These are phyloP conservation scores for Annulohypoxylon moriforme DNA, from an alignment of 495 filamentous ascomycete species.

Conservation along the genomic window DNA sequence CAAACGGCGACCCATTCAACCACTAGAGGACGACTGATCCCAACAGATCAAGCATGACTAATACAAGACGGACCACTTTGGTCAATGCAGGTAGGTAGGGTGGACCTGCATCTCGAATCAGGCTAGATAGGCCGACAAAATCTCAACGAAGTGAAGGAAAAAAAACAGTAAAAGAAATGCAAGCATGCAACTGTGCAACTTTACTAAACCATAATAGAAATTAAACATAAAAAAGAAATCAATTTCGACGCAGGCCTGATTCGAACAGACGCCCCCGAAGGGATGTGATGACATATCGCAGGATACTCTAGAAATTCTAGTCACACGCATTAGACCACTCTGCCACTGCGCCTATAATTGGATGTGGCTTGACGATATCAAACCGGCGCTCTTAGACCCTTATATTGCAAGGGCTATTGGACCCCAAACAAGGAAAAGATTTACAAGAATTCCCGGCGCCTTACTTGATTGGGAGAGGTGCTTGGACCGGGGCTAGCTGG, in stretches of 20 bases:
- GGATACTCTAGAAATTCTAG: background rate
- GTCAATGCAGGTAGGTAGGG: no score
- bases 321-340: constrained; percentile 13
- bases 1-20: no score
- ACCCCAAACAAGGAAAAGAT: background rate
- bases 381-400: background rate
- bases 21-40: no score
- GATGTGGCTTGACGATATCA: background rate
- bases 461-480: constrained; percentile 1
- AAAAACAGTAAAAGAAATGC: background rate
- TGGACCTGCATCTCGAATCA: no score
- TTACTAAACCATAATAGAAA: background rate
- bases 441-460: background rate
- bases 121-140: no score
- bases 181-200: background rate
- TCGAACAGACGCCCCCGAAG: constrained; percentile 17
- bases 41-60: no score
- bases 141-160: no score
- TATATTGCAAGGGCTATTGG: background rate
- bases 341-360: constrained; percentile 2
- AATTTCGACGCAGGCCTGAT: constrained; percentile 8
- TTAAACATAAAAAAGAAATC: background rate
- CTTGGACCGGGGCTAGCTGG: background rate
- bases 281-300: background rate
- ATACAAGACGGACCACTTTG: no score